Evolutionary conservation across 352 stramenopile species (phyloP), one percentile per base, ranked within the genome.

Genomic region (Halophytophthora batemanensis): DNA sequence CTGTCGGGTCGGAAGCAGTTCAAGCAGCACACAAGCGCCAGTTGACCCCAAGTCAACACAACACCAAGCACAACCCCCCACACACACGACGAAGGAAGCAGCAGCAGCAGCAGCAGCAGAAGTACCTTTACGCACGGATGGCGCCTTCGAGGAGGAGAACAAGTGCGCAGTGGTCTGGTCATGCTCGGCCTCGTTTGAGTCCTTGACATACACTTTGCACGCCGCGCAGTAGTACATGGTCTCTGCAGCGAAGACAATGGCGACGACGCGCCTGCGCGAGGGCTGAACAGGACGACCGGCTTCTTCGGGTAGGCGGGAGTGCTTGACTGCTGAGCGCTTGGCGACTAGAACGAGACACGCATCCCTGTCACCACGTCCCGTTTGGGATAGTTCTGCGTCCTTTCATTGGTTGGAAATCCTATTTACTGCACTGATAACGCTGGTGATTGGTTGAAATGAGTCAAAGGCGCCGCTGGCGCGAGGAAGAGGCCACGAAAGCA

Each of bases 211-310:
- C 36, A 85, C 45, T 14, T 78, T 75, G 56, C 69, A 87, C n/a
- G 73, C 71, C 2, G 71, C 43, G 47, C 73, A 85, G 50, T 82
- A 87, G 61, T 83, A 85, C 76, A 87, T 86, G 45, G 1, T 8
- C 25, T 31, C 25, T 31, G 25, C 4, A 31, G 25, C 25, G 25
- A 31, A 31, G 25, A 8, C 4, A 8, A 31, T 8, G 25, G 8
- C 25, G 8, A 8, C 25, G 25, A 31, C 25, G 25, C 8, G 19
- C 15, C 21, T 49, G 12, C 17, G n/a, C n/a, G n/a, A n/a, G n/a
- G n/a, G n/a, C n/a, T n/a, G n/a, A n/a, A n/a, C n/a, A n/a, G n/a
- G n/a, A n/a, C n/a, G n/a, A n/a, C n/a, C n/a, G n/a, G n/a, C n/a
- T n/a, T n/a, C n/a, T n/a, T n/a, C n/a, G n/a, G n/a, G n/a, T n/a